Evolutionary conservation across 495 filamentous ascomycete genomes (phyloP).

Genomic region (Rhypophila decipiens): DNA sequence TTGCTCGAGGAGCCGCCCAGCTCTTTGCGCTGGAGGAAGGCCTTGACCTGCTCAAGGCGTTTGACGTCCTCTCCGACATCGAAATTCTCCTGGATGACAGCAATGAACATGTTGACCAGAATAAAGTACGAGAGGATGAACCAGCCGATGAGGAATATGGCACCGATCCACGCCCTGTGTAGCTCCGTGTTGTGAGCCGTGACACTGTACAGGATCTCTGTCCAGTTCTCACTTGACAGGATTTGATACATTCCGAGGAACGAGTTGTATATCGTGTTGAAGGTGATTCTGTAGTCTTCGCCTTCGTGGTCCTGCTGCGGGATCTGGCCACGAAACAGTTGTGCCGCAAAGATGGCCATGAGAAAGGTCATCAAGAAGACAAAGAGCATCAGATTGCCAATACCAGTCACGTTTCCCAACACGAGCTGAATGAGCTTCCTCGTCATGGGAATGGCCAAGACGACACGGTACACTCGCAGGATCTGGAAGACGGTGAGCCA

Average conservation of each 20-base stretch:
- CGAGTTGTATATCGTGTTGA: slow-evolving; percentile 86
- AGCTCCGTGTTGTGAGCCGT: slow-evolving; percentile 56
- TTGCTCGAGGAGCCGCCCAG: slow-evolving; percentile 60
- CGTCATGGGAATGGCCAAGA: slow-evolving; percentile 82
- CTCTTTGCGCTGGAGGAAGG: slow-evolving; percentile 88
- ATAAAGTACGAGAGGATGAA: slow-evolving; percentile 95
- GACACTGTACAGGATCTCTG: slow-evolving; percentile 73
- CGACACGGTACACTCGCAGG: slow-evolving; percentile 82
- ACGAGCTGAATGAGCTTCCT: slow-evolving; percentile 79
- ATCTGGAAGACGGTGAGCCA: slow-evolving; percentile 95
- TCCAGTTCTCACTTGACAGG: slow-evolving; percentile 98
- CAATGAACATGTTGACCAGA: slow-evolving; percentile 99
- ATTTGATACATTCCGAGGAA: slow-evolving; percentile 99
- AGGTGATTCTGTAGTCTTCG: slow-evolving; percentile 59
- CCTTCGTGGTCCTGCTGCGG: slow-evolving; percentile 51
- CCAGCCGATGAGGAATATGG: slow-evolving; percentile 89
- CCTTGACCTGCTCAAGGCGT: slow-evolving; percentile 87
- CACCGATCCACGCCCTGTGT: slow-evolving; percentile 86
- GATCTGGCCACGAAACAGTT: slow-evolving; percentile 86
- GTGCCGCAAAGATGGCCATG: slow-evolving; percentile 85
- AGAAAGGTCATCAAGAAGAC: slow-evolving; percentile 94
- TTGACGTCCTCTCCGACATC: slow-evolving; percentile 99
- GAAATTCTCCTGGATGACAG: slow-evolving; percentile 99
- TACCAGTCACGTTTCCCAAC: slow-evolving; percentile 83
- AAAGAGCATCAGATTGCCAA: slow-evolving; percentile 91